phyloP scores from a whole-genome alignment of 257 asterid genomes.

The Penstemon newberryi region DNA sequence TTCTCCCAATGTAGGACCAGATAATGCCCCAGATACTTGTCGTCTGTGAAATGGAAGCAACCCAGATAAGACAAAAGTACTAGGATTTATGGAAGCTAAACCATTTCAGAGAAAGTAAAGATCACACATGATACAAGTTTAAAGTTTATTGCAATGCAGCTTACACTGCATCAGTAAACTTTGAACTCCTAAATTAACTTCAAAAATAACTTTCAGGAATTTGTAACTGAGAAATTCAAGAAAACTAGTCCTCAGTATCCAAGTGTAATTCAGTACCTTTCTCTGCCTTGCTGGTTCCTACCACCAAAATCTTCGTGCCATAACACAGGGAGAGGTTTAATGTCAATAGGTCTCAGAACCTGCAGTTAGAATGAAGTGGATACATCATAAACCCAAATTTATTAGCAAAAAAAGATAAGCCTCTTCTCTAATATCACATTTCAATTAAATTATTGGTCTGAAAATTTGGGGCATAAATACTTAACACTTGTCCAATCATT shows the following conservation, averaged over 20 bases:
- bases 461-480: not conserved
- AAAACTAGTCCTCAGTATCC: not conserved
- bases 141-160: not conserved
- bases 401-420: too few species aligned
- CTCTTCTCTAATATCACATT: too few species aligned
- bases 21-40: slow-evolving; percentile 74
- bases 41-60: slow-evolving; percentile 52
- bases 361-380: slow-evolving; percentile 35
- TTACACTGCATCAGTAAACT: not conserved
- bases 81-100: not conserved
- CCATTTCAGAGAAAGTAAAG: not conserved
- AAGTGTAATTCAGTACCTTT: slow-evolving; percentile 49
- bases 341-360: slow-evolving; percentile 63
- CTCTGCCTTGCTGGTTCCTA: slow-evolving; percentile 58
- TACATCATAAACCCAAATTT: slow-evolving; percentile 10
- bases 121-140: not conserved
- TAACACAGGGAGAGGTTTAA: slow-evolving; percentile 68
- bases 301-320: slow-evolving; percentile 94
- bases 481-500: not conserved
- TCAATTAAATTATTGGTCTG: not conserved
- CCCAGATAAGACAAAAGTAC: slow-evolving; percentile 17
- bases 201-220: slow-evolving; percentile 7
- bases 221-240: slow-evolving; percentile 1
- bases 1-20: slow-evolving; percentile 81
- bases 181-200: slow-evolving; percentile 18